phyloP scores from a whole-genome alignment of 441 rosid genomes.

The Theobroma grandiflorum region DNA sequence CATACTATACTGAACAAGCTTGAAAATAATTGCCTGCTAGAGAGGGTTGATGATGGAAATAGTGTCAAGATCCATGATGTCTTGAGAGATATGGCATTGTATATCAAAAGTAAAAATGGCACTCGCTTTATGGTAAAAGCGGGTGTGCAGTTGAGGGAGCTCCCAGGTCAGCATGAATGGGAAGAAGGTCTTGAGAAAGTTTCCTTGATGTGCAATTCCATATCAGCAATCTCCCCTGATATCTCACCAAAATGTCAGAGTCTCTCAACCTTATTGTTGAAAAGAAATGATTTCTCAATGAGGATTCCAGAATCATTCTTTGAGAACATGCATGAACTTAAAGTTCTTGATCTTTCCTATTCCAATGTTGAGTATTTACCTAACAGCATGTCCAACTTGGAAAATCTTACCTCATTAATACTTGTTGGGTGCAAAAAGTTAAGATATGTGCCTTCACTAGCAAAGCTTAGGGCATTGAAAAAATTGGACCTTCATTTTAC shows the following conservation, averaged over 20 bases:
- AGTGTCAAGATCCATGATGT: constrained; percentile 20
- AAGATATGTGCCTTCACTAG: not conserved
- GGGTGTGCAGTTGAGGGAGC: not conserved
- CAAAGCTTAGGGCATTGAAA: not conserved
- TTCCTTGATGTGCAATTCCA: constrained; percentile 25
- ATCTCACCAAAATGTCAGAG: constrained; percentile 24
- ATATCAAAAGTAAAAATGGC: constrained; percentile 4
- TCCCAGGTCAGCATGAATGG: constrained; percentile 33
- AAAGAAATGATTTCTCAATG: not conserved
- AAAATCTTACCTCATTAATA: constrained; percentile 13
- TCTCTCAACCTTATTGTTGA: constrained; percentile 34
- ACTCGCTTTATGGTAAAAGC: constrained; percentile 25
- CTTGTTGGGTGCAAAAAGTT: not conserved
- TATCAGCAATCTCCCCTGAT: constrained; percentile 8
- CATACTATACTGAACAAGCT: constrained; percentile 24
- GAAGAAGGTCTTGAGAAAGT: constrained; percentile 21
- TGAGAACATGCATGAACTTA: not conserved
- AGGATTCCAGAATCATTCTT: constrained; percentile 24
- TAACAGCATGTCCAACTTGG: constrained; percentile 19
- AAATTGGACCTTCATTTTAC: not conserved
- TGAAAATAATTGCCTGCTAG: constrained; percentile 11
- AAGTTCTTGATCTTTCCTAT: constrained; percentile 24
- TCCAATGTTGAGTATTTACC: constrained; percentile 22
- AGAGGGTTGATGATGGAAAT: not conserved
- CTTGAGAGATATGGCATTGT: constrained; percentile 43